phyloP scores from a whole-genome alignment of 176 grass and related monocot species.

The Hyparrhenia diplandra region DNA sequence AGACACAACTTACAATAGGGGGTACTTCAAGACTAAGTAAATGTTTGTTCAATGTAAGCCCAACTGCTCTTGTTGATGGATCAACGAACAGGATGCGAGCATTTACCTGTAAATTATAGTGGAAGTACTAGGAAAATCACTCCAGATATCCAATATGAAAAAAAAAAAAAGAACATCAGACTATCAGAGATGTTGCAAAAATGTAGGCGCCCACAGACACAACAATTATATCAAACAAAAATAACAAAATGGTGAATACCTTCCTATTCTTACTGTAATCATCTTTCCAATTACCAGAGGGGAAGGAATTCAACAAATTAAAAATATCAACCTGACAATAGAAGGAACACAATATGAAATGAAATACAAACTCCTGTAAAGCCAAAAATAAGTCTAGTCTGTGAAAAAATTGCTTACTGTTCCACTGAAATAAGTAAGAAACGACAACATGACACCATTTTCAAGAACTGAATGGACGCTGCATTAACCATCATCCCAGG shows the following conservation, averaged over 20 bases:
- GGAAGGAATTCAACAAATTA: constrained; percentile 61
- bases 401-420: constrained; percentile 51
- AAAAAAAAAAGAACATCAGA: neutral
- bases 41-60: constrained; percentile 76
- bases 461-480: constrained; percentile 73
- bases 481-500: constrained; percentile 98
- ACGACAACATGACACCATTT: constrained; percentile 91
- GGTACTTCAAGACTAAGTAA: constrained; percentile 72
- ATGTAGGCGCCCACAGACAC: neutral
- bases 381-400: constrained; percentile 2
- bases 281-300: constrained; percentile 70
- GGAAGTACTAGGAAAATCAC: constrained; percentile 2
- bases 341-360: constrained; percentile 12
- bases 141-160: neutral
- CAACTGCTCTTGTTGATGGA: constrained; percentile 93
- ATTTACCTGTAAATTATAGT: constrained; percentile 61
- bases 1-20: constrained; percentile 62
- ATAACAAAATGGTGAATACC: constrained; percentile 38
- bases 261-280: constrained; percentile 82
- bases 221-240: constrained; percentile 9
- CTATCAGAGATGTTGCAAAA: neutral
- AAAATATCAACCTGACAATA: constrained; percentile 74
- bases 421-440: constrained; percentile 96
- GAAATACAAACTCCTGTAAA: constrained; percentile 10
- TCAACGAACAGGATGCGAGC: constrained; percentile 96